These are phyloP conservation scores for Naegleria fowleri DNA, from an alignment of 208 protist genomes.

Conservation along the genomic window DNA sequence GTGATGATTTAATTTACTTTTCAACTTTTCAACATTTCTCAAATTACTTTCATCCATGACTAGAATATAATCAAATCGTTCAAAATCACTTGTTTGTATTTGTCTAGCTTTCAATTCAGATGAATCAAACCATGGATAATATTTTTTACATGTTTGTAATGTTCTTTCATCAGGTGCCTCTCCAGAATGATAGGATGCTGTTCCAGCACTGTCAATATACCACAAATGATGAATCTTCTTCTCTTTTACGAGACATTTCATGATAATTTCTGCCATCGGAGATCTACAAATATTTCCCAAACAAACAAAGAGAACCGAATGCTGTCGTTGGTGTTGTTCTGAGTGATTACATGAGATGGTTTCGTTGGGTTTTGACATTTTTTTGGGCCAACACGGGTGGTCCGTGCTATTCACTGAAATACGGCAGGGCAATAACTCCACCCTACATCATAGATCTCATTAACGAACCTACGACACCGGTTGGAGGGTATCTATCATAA, in stretches of 20 bases:
- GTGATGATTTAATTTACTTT: neutral
- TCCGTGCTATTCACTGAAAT: too few species aligned
- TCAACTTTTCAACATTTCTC: conserved; percentile 13
- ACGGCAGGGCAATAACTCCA: too few species aligned
- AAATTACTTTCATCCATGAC: conserved; percentile 39
- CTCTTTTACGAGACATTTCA: neutral
- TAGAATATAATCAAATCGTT: conserved; percentile 36
- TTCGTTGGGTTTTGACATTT: too few species aligned
- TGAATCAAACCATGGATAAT: neutral
- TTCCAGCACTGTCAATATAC: conserved; percentile 33
- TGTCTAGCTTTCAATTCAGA: conserved; percentile 28
- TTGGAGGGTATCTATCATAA: too few species aligned
- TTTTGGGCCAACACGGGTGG: too few species aligned
- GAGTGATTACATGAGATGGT: too few species aligned
- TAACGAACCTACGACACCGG: too few species aligned
- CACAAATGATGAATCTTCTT: neutral
- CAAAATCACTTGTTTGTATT: conserved; percentile 24
- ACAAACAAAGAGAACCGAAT: conserved; percentile 37
- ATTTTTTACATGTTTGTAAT: neutral
- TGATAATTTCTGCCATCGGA: conserved; percentile 36
- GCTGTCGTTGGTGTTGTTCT: neutral
- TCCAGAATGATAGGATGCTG: conserved; percentile 36
- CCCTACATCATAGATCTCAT: too few species aligned
- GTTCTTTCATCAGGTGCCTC: conserved; percentile 33
- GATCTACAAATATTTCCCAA: conserved; percentile 40